phyloP scores from a whole-genome alignment of 495 filamentous ascomycete genomes.

The Trichoderma orchidacearum region DNA sequence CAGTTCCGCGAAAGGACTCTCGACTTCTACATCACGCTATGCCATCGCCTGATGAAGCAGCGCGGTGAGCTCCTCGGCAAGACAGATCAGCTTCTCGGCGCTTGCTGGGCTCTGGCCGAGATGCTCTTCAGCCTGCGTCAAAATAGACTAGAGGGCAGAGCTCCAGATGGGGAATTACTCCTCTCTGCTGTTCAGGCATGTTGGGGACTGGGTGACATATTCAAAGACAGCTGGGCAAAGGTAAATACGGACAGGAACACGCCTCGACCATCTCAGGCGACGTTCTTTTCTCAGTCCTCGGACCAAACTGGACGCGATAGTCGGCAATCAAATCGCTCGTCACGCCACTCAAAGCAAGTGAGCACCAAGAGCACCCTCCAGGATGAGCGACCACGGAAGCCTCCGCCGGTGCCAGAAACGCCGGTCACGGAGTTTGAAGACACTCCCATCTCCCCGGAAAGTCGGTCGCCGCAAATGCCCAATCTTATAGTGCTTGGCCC shows the following conservation, averaged over 20 bases:
- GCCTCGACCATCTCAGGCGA: conserved; percentile 68
- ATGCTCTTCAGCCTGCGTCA: conserved; percentile 90
- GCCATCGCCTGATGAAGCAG: conserved; percentile 90
- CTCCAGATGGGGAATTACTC: conserved; percentile 66
- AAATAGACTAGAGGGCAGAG: conserved; percentile 58
- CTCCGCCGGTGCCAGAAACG: conserved; percentile 53
- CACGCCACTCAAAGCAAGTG: conserved; percentile 26
- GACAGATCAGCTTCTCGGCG: conserved; percentile 68
- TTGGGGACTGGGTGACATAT: conserved; percentile 91
- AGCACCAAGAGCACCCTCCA: conserved; percentile 24
- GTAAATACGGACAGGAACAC: conserved; percentile 76
- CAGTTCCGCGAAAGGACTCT: conserved; percentile 80
- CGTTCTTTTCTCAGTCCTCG: conserved; percentile 34
- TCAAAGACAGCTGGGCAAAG: conserved; percentile 86
- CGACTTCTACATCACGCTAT: conserved; percentile 88
- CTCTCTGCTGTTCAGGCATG: conserved; percentile 82
- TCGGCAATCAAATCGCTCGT: conserved; percentile 22
- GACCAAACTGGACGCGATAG: conserved; percentile 12
- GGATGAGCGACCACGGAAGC: conserved; percentile 15
- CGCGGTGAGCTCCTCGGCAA: conserved; percentile 60
- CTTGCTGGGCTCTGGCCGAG: conserved; percentile 84
- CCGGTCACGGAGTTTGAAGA: conserved; percentile 92
- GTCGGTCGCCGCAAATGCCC: conserved; percentile 52
- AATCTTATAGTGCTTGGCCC: conserved; percentile 81
- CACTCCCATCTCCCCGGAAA: conserved; percentile 61